Evolutionary conservation across 495 filamentous ascomycete species (phyloP).

Genomic region (Daldinia loculata): DNA sequence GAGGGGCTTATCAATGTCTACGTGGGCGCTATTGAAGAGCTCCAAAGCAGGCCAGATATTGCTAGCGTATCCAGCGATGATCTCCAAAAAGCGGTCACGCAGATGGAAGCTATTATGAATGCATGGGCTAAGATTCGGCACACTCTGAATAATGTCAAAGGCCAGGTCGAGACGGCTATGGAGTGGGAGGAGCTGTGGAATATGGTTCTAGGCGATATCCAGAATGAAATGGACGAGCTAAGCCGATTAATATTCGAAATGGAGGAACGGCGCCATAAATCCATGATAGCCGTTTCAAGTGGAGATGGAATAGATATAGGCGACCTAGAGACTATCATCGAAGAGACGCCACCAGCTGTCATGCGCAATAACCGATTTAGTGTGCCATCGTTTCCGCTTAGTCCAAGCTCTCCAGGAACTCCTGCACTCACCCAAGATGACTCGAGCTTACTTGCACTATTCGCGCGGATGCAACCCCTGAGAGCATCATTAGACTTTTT

Average conservation of each 20-base stretch:
- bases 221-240: constrained; percentile 85
- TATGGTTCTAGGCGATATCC: constrained; percentile 90
- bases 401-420: constrained; percentile 64
- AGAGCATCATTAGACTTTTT: constrained; percentile 93
- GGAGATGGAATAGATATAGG: constrained; percentile 78
- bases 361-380: constrained; percentile 71
- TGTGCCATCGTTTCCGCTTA: constrained; percentile 64
- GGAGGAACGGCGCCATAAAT: constrained; percentile 89
- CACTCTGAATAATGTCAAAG: constrained; percentile 79
- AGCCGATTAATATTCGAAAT: constrained; percentile 89
- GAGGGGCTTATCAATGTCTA: constrained; percentile 89
- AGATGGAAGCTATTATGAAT: constrained; percentile 86
- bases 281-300: constrained; percentile 65
- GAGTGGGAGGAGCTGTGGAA: constrained; percentile 99
- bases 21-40: constrained; percentile 85
- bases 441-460: constrained; percentile 81
- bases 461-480: constrained; percentile 93
- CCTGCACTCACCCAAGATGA: constrained; percentile 76
- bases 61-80: constrained; percentile 70
- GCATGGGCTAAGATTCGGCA: constrained; percentile 84
- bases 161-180: constrained; percentile 94
- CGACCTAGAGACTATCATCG: constrained; percentile 92
- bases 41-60: constrained; percentile 84
- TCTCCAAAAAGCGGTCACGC: constrained; percentile 73
- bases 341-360: constrained; percentile 75